Evolutionary conservation across 1,284 basidiomycete genomes (phyloP).

Genomic region (Kalmanozyma brasiliensis): DNA sequence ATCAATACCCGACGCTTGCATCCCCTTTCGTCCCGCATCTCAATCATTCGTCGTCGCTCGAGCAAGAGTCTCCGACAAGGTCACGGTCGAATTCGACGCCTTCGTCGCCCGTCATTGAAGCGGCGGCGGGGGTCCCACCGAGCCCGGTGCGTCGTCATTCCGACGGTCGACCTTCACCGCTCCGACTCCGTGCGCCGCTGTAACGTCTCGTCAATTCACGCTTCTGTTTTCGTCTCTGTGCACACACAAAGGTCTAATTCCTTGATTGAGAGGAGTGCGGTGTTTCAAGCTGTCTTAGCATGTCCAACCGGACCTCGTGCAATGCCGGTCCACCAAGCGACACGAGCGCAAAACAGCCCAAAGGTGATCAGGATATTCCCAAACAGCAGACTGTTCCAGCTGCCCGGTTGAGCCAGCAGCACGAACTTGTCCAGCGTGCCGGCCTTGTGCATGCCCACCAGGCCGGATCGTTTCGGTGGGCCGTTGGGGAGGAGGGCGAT

Average conservation of each 20-base stretch:
- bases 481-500: conserved; percentile 55
- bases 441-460: conserved; percentile 13
- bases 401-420: conserved; percentile 23
- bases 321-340: conserved; percentile 47
- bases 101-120: conserved; percentile 2
- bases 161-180: conserved; percentile 14
- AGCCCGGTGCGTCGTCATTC: conserved; percentile 18
- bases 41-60: neutral
- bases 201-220: too few relatives aligned
- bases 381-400: conserved; percentile 59
- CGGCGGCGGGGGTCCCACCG: neutral
- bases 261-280: neutral
- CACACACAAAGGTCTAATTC: neutral
- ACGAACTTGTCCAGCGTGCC: conserved; percentile 15
- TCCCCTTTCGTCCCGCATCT: conserved; percentile 12
- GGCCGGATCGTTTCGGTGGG: conserved; percentile 8
- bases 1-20: conserved; percentile 8
- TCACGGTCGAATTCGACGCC: conserved; percentile 12
- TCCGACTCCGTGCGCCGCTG: neutral
- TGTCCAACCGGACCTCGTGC: conserved; percentile 33
- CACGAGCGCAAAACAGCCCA: conserved; percentile 52
- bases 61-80: too few relatives aligned
- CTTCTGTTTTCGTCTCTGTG: neutral
- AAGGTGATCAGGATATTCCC: conserved; percentile 62
- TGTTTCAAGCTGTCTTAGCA: conserved; percentile 15